Evolutionary conservation across 116 monocot species (phyloP).

Genomic region (Iris pallida): DNA sequence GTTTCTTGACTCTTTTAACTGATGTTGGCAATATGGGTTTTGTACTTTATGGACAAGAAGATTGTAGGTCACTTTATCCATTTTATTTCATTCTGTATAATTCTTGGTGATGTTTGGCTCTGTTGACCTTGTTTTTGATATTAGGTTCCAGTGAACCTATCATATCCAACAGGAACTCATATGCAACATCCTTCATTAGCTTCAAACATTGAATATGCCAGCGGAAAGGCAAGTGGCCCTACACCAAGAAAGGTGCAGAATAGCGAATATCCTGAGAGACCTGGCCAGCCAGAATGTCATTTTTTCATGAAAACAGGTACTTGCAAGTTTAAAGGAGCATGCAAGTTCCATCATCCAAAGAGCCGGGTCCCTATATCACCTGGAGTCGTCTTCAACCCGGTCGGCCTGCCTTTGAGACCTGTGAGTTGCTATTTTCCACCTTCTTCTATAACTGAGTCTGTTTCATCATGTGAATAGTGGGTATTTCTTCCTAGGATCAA

Average conservation of each 20-base stretch:
- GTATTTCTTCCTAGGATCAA: slow-evolving; percentile 16
- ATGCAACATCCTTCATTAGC: slow-evolving; percentile 4
- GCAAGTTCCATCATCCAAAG: slow-evolving; percentile 42
- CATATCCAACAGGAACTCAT: slow-evolving; percentile 10
- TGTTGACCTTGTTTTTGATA: not conserved
- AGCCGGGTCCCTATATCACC: slow-evolving; percentile 1
- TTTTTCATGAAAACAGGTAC: slow-evolving; percentile 34
- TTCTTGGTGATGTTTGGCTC: not conserved
- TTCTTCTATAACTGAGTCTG: no score
- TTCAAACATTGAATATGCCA: slow-evolving; percentile 6
- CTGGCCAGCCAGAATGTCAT: slow-evolving; percentile 40
- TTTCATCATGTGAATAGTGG: no score
- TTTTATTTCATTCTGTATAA: not conserved
- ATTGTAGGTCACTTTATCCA: no score
- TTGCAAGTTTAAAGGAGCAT: slow-evolving; percentile 35
- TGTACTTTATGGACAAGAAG: no score
- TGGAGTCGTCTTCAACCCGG: slow-evolving; percentile 11
- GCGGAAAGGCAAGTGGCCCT: not conserved
- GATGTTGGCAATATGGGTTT: no score
- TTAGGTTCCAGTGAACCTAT: not conserved
- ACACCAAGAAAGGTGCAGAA: not conserved
- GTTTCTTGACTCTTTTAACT: no score
- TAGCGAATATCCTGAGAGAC: slow-evolving; percentile 35
- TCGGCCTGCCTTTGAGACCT: slow-evolving; percentile 33
- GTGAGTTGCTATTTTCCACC: slow-evolving; percentile 13